Percentiles rank a stretch among this genome's conserved stretches.
Evolutionary conservation across 768 basidiomycete genomes (phyloP).

Genomic region (Lentinula sp.): DNA sequence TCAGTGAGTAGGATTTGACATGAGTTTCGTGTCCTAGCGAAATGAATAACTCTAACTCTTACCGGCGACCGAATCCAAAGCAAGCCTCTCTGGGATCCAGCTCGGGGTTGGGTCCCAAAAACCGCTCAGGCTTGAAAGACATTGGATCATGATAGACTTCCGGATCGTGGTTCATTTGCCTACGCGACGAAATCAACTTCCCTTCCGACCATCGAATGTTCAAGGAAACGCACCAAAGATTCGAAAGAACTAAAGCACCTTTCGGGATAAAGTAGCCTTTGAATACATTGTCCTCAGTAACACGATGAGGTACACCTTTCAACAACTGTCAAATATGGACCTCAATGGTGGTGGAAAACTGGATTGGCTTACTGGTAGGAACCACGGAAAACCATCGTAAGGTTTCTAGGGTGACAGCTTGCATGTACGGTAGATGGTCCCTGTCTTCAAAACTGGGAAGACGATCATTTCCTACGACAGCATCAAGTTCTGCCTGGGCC

Average conservation of each 20-base stretch:
- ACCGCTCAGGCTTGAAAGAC: slow-evolving; percentile 4
- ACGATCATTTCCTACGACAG: slow-evolving; percentile 3
- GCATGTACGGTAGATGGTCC: slow-evolving; percentile 3
- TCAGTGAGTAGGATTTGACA: neutral
- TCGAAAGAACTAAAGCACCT: slow-evolving; percentile 3
- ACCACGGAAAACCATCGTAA: slow-evolving; percentile 3
- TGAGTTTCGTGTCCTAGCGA: neutral
- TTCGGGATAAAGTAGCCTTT: slow-evolving; percentile 15
- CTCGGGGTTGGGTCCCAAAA: slow-evolving; percentile 17
- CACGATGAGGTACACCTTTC: slow-evolving; percentile 6
- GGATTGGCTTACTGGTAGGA: neutral
- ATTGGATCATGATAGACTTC: slow-evolving; percentile 4
- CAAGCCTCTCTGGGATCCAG: slow-evolving; percentile 28
- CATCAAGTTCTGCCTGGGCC: slow-evolving; percentile 5
- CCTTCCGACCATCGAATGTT: neutral
- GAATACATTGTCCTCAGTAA: slow-evolving; percentile 20
- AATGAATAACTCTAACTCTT: neutral
- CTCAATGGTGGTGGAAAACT: neutral
- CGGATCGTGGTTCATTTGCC: slow-evolving; percentile 6
- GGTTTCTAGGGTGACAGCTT: slow-evolving; percentile 3
- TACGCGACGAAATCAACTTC: neutral
- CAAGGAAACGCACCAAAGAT: neutral
- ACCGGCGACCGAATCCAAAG: slow-evolving; percentile 43
- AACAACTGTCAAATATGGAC: neutral
- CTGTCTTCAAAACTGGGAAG: slow-evolving; percentile 6